Percentiles rank a stretch among this genome's conserved stretches.
phyloP scores from a whole-genome alignment of 768 basidiomycete species.

The Lactarius quietus region DNA sequence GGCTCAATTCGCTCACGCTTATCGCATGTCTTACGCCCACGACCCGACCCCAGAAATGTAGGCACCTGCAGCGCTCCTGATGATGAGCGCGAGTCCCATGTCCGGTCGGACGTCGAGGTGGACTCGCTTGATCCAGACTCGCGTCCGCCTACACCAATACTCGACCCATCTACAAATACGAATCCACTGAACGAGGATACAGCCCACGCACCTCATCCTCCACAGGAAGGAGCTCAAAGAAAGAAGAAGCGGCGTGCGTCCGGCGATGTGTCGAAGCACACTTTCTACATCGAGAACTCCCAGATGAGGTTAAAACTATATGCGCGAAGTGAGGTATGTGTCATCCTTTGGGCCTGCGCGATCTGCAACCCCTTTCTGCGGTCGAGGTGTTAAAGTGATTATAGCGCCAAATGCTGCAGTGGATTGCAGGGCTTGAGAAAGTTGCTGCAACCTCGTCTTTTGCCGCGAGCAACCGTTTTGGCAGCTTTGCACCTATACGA shows the following conservation, averaged over 20 bases:
- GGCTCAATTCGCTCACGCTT: constrained; percentile 46
- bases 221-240: constrained; percentile 36
- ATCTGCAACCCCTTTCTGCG: neutral
- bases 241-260: constrained; percentile 46
- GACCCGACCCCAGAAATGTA: constrained; percentile 12
- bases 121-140: constrained; percentile 27
- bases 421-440: constrained; percentile 87
- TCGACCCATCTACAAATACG: constrained; percentile 77
- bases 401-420: constrained; percentile 94
- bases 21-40: constrained; percentile 10
- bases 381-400: neutral
- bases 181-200: constrained; percentile 45
- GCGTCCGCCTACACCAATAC: constrained; percentile 51
- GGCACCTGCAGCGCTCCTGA: neutral
- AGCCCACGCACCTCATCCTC: constrained; percentile 30
- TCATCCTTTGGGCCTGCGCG: neutral
- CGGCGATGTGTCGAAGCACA: constrained; percentile 82
- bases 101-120: constrained; percentile 14
- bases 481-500: constrained; percentile 90
- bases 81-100: constrained; percentile 18
- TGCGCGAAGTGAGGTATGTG: constrained; percentile 77
- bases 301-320: constrained; percentile 85
- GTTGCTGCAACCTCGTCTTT: constrained; percentile 75
- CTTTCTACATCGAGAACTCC: constrained; percentile 89
- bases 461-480: constrained; percentile 79